A percentile compares a stretch with the other conserved stretches of the same genome.
Conservation (phyloP, 139 green algal genomes). For the Pedinophyceae sp. region DNA sequence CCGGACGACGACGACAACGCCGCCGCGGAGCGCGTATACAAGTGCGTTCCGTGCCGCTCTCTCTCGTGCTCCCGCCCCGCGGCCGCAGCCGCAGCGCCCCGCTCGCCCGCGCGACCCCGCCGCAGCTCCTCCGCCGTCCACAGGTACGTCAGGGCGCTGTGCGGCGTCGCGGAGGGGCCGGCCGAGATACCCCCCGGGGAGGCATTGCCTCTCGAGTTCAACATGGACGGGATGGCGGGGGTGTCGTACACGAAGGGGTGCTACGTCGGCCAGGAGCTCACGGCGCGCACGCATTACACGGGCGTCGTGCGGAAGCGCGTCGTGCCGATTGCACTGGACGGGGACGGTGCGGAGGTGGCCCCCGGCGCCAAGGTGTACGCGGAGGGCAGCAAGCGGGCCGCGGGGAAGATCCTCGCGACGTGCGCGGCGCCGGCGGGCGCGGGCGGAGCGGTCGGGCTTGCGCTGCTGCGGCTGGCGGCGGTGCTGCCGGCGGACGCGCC, state of each 20-base stretch:
- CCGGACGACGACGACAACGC: neutral
- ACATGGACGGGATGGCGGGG: conserved; percentile 72
- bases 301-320: conserved; percentile 71
- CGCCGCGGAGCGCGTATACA: neutral
- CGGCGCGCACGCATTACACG: conserved; percentile 46
- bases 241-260: conserved; percentile 90
- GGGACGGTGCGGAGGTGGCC: neutral
- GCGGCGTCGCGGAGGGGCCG: conserved; percentile 67
- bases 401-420: conserved; percentile 19
- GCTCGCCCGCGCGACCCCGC: too few species aligned
- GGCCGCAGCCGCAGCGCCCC: too few species aligned
- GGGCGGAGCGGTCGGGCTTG: too few species aligned
- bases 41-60: neutral
- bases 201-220: conserved; percentile 79
- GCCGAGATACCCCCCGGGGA: conserved; percentile 64
- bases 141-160: neutral
- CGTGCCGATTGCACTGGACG: conserved; percentile 22
- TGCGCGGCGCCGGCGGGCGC: neutral
- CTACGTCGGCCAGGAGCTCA: conserved; percentile 90
- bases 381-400: conserved; percentile 18
- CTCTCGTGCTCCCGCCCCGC: neutral
- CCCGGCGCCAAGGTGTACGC: neutral
- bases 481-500: neutral
- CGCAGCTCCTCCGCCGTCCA: too few species aligned
- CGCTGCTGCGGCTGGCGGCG: conserved; percentile 1